Percentiles rank a stretch among this genome's conserved stretches.
Evolutionary conservation across 163 green algal species (phyloP).

Genomic region (Scenedesmus sp.): DNA sequence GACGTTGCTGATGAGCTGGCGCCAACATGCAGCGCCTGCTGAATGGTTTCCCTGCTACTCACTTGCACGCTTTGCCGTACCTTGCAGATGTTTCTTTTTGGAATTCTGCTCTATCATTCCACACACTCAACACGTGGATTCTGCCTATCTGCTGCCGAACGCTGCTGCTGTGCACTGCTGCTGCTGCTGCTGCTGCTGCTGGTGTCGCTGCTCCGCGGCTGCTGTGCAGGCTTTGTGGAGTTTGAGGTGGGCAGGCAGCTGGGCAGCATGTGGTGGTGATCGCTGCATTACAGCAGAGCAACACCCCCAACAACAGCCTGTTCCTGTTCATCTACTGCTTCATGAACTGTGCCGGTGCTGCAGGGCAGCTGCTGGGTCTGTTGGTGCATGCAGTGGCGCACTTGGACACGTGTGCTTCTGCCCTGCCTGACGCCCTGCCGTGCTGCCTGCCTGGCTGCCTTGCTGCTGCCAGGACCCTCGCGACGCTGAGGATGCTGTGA

Average conservation of each 20-base stretch:
- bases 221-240: slow-evolving; percentile 44
- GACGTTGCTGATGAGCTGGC: background rate
- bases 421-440: background rate
- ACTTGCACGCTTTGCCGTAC: too few species aligned
- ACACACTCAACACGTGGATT: background rate
- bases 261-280: background rate
- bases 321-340: background rate
- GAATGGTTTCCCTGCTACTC: too few species aligned
- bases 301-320: background rate
- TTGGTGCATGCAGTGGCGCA: background rate
- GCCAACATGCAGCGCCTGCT: too few species aligned
- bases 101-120: background rate
- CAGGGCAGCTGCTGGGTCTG: background rate
- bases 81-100: background rate
- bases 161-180: background rate
- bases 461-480: slow-evolving; percentile 24
- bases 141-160: background rate
- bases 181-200: background rate
- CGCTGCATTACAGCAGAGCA: background rate
- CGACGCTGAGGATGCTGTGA: slow-evolving; percentile 44
- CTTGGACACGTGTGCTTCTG: background rate
- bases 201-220: background rate
- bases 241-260: slow-evolving; percentile 36
- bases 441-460: too few species aligned
- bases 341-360: background rate